A percentile compares a stretch with the other conserved stretches of the same genome.
Conservation (phyloP, 2,329 filamentous ascomycete genomes). For the Dissoconium aciculare region DNA sequence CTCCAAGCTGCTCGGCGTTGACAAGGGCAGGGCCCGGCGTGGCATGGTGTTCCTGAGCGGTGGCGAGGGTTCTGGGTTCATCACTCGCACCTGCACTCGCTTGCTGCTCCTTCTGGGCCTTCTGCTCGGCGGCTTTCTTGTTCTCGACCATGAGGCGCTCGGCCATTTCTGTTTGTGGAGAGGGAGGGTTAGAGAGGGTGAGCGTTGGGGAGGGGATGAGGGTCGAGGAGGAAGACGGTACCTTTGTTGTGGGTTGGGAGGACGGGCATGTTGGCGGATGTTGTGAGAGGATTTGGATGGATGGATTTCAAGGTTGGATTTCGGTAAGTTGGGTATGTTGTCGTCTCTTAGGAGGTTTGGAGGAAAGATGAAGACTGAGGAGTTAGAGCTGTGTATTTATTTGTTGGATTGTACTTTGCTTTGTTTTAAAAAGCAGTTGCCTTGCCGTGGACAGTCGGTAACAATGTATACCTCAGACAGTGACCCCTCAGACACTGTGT, state of each 20-base stretch:
- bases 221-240: neutral
- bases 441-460: too few species aligned
- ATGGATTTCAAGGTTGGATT: neutral
- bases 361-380: neutral
- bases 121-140: slow-evolving; percentile 9
- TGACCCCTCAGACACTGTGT: too few species aligned
- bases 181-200: slow-evolving; percentile 1
- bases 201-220: neutral
- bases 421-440: too few species aligned
- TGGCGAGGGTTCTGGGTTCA: slow-evolving; percentile 24
- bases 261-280: slow-evolving; percentile 9
- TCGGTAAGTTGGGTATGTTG: neutral
- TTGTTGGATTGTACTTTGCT: slow-evolving; percentile 1
- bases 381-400: slow-evolving; percentile 1
- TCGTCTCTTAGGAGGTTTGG: slow-evolving; percentile 3
- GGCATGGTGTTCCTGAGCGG: slow-evolving; percentile 28
- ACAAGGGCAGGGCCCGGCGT: slow-evolving; percentile 26
- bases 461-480: too few species aligned
- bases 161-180: slow-evolving; percentile 12
- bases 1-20: slow-evolving; percentile 30
- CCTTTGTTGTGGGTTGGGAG: slow-evolving; percentile 13
- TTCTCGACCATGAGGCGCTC: slow-evolving; percentile 10
- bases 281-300: slow-evolving; percentile 1
- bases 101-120: slow-evolving; percentile 6
- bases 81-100: slow-evolving; percentile 15